A percentile compares a stretch with the other conserved stretches of the same genome.
Conservation (phyloP, 805 yeast species). For the Middelhovenomyces tepae region DNA sequence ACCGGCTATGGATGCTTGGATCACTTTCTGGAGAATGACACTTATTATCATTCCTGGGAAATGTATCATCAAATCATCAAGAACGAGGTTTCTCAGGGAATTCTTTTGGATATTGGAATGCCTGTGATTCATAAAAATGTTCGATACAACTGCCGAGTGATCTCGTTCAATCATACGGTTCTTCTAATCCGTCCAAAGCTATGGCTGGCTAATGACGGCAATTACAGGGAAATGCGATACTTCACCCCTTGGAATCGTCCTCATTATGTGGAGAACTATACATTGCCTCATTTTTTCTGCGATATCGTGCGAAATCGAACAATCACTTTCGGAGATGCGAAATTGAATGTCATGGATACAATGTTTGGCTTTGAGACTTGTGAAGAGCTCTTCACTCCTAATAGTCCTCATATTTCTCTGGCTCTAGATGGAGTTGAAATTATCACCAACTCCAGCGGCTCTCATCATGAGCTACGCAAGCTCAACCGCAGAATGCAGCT, state of each 20-base stretch:
- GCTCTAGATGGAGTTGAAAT: slow-evolving; percentile 96
- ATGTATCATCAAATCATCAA: slow-evolving; percentile 71
- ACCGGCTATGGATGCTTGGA: slow-evolving; percentile 73
- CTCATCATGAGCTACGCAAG: slow-evolving; percentile 95
- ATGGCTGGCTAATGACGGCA: slow-evolving; percentile 94
- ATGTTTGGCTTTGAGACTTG: slow-evolving; percentile 97
- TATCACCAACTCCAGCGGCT: slow-evolving; percentile 89
- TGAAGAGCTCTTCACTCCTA: slow-evolving; percentile 94
- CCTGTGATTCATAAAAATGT: slow-evolving; percentile 84
- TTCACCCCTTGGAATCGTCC: slow-evolving; percentile 91
- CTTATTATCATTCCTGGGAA: slow-evolving; percentile 90
- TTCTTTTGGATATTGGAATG: slow-evolving; percentile 87
- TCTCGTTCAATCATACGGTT: slow-evolving; percentile 72
- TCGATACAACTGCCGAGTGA: slow-evolving; percentile 82
- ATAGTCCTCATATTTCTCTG: slow-evolving; percentile 88
- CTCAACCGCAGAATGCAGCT: slow-evolving; percentile 74
- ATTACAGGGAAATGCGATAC: slow-evolving; percentile 94
- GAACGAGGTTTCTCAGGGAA: slow-evolving; percentile 61
- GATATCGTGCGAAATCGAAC: slow-evolving; percentile 54
- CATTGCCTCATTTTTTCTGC: slow-evolving; percentile 63
- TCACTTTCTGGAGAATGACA: slow-evolving; percentile 86
- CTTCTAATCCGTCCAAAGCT: slow-evolving; percentile 85
- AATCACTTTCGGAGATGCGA: slow-evolving; percentile 87
- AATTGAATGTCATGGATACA: slow-evolving; percentile 74
- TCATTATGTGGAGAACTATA: slow-evolving; percentile 60